A percentile compares a stretch with the other conserved stretches of the same genome.
phyloP scores from a whole-genome alignment of 306 rosid genomes.

The Rosa lucieae region DNA sequence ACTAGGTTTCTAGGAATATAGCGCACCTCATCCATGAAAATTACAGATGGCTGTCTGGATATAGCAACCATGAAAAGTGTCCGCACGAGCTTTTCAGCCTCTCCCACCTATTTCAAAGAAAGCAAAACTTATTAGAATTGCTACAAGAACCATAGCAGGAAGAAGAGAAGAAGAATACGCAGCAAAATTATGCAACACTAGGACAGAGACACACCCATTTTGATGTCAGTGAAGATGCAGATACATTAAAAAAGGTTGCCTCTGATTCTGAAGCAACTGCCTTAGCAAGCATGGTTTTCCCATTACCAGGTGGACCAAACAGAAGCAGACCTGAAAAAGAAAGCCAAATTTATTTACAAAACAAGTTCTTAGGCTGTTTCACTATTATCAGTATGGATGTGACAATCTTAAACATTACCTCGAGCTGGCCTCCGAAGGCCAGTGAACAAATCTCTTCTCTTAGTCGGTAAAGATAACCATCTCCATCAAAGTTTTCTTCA shows the following conservation, averaged over 20 bases:
- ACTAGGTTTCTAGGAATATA: slow-evolving; percentile 16
- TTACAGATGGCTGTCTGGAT: slow-evolving; percentile 95
- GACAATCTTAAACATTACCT: slow-evolving; percentile 48
- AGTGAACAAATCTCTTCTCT: slow-evolving; percentile 92
- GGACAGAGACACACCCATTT: slow-evolving; percentile 76
- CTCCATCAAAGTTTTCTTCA: slow-evolving; percentile 92
- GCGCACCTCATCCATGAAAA: slow-evolving; percentile 92
- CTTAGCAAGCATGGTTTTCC: slow-evolving; percentile 98
- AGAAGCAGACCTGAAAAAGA: slow-evolving; percentile 75
- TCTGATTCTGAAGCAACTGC: slow-evolving; percentile 98
- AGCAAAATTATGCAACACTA: background rate
- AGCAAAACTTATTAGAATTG: slow-evolving; percentile 30
- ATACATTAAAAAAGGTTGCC: slow-evolving; percentile 89
- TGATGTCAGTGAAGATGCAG: slow-evolving; percentile 92
- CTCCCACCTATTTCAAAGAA: slow-evolving; percentile 71
- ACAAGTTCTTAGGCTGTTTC: slow-evolving; percentile 6
- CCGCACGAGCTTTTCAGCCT: slow-evolving; percentile 92
- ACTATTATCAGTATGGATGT: background rate
- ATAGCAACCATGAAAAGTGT: slow-evolving; percentile 90
- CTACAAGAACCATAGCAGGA: slow-evolving; percentile 14
- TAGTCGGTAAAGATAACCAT: slow-evolving; percentile 98
- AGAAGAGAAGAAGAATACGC: background rate
- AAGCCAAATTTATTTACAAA: slow-evolving; percentile 18
- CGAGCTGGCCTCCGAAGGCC: slow-evolving; percentile 96
- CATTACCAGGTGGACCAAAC: slow-evolving; percentile 98